A percentile compares a stretch with the other conserved stretches of the same genome.
phyloP scores from a whole-genome alignment of 768 basidiomycete species.

The Tephrocybe sp. region DNA sequence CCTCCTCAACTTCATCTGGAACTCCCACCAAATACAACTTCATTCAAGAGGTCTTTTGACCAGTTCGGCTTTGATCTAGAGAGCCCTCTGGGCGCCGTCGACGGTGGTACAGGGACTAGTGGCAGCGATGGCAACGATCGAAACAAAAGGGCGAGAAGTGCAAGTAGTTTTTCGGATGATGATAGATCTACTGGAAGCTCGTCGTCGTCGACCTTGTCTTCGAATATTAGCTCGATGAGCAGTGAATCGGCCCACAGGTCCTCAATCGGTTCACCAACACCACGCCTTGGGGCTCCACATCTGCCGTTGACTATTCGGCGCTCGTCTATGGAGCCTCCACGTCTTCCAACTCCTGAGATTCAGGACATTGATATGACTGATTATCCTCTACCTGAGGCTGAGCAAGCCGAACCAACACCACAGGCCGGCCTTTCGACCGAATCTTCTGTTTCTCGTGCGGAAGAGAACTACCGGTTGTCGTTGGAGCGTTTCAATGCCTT shows the following conservation, averaged over 20 bases:
- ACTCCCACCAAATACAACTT: conserved; percentile 48
- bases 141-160: conserved; percentile 59
- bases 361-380: conserved; percentile 56
- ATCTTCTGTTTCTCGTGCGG: conserved; percentile 16
- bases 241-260: conserved; percentile 10
- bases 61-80: conserved; percentile 59
- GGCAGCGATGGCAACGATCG: conserved; percentile 44
- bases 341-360: conserved; percentile 44
- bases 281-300: conserved; percentile 22
- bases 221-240: conserved; percentile 21
- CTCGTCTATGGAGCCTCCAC: conserved; percentile 30
- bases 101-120: conserved; percentile 26
- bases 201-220: conserved; percentile 34
- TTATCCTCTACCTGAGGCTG: conserved; percentile 22
- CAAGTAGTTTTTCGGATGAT: conserved; percentile 43
- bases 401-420: conserved; percentile 12
- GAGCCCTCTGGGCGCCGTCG: conserved; percentile 32
- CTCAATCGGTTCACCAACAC: conserved; percentile 9
- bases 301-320: conserved; percentile 15
- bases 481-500: conserved; percentile 55
- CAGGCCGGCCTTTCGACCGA: conserved; percentile 7
- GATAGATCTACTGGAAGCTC: conserved; percentile 33
- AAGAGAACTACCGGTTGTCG: conserved; percentile 42
- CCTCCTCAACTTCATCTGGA: conserved; percentile 55
- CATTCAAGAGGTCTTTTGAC: conserved; percentile 62